A percentile compares a stretch with the other conserved stretches of the same genome.
phyloP scores from a whole-genome alignment of 306 rosid genomes.

The Fragaria vesca region DNA sequence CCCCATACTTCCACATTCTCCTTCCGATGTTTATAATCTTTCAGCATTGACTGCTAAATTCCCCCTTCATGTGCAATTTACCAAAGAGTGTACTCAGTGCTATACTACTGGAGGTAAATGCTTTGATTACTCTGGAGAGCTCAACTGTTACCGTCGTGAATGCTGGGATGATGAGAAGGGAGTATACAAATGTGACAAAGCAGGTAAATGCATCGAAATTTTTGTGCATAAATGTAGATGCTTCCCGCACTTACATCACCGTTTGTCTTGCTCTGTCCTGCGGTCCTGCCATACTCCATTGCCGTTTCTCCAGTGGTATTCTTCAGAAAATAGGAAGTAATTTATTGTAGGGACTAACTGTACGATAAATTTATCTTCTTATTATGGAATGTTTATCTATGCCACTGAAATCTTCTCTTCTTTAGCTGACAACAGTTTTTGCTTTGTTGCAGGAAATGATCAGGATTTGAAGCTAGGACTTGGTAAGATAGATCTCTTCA shows the following conservation, averaged over 20 bases:
- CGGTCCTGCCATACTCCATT: neutral
- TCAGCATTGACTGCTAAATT: too few species aligned
- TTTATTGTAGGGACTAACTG: neutral
- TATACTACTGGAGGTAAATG: too few species aligned
- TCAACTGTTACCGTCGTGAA: too few species aligned
- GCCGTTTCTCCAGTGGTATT: neutral
- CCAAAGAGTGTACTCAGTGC: too few species aligned
- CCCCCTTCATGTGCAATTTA: too few species aligned
- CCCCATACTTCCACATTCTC: too few species aligned
- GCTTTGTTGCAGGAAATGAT: conserved; percentile 29
- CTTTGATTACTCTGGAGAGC: too few species aligned
- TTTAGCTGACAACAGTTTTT: conserved; percentile 7
- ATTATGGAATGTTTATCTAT: neutral
- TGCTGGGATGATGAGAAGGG: neutral
- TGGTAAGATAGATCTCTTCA: conserved; percentile 34
- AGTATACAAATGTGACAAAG: too few species aligned
- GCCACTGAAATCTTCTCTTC: neutral
- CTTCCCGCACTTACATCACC: neutral
- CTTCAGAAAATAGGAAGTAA: neutral
- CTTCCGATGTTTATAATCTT: too few species aligned
- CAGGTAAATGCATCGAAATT: too few species aligned
- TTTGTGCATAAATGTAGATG: too few species aligned
- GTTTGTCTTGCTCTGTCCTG: neutral
- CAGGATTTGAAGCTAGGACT: conserved; percentile 24
- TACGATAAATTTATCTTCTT: neutral